Base-by-base conservation (phyloP, 768 basidiomycete genomes). In the Mycena rebaudengoi region DNA sequence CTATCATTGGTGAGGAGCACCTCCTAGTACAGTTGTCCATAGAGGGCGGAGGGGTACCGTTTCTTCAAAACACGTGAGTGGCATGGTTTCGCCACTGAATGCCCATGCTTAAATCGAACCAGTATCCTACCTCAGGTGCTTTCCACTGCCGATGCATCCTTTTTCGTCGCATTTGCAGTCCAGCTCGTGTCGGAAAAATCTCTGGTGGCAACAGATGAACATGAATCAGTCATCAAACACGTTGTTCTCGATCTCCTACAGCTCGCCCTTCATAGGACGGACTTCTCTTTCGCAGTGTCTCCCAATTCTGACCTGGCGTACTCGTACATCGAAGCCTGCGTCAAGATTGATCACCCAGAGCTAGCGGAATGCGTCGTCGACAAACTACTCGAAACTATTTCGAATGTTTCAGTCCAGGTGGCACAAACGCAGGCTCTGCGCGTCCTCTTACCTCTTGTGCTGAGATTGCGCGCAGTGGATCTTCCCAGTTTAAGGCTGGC, bases 301-400 rank as follows among this genome's bases (percentile, higher is more conserved):
- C 44, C 18, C 6, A 57, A 18, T 37, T 26, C 43, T 16, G 55
- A 20, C 8, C 32, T 13, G 12, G 55, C 55, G 14, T 46, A 46
- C 29, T 46, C 33, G 23, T 57, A 35, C 55, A 57, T 57, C 40
- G 30, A 46, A 32, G 55, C 55, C 16, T 57, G 55, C 40, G 55
- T 46, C 32, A 26, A 23, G 25, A 23, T 41, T 44, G 37, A 33
- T 20, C 55, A 57, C 33, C 10, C 10, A 7, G 55, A 57, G 33
- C 28, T 57, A 25, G 44, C 25, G 7, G 44, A 46, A 11, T 23
- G 33, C 5, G 32, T 57, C 44, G 28, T 46, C 32, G 44, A 57
- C 43, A 45, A 46, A 23, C 55, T n/a, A n/a, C n/a, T n/a, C n/a
- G n/a, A n/a, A n/a, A n/a, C n/a, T n/a, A n/a, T 57, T 35, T 41